Evolutionary conservation across 805 yeast species (phyloP).

Genomic region (Candida maris): DNA sequence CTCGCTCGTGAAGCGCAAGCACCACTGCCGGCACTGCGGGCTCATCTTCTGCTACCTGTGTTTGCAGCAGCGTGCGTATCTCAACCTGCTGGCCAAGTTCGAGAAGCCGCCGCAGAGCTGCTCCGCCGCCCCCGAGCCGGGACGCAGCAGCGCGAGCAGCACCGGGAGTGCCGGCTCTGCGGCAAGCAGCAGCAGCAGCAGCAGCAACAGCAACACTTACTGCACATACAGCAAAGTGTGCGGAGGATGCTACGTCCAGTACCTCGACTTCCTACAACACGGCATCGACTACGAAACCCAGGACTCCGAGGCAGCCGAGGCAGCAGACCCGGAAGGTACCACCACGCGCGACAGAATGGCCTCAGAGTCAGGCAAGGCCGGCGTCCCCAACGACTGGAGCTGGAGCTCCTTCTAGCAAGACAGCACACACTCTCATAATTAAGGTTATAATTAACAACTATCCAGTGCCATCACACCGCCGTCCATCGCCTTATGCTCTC

Average conservation of each 20-base stretch:
- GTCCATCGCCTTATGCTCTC: too few relatives aligned
- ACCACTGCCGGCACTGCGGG: slow-evolving; percentile 54
- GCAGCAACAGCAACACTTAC: slow-evolving; percentile 9
- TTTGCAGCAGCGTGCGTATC: slow-evolving; percentile 26
- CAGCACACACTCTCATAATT: not conserved
- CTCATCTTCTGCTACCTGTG: slow-evolving; percentile 40
- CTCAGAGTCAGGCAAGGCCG: slow-evolving; percentile 31
- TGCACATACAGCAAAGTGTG: slow-evolving; percentile 30
- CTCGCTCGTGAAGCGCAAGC: slow-evolving; percentile 34
- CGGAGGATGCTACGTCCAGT: slow-evolving; percentile 21
- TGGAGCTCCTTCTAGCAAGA: slow-evolving; percentile 46
- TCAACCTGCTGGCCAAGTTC: slow-evolving; percentile 34
- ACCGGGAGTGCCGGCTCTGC: slow-evolving; percentile 1
- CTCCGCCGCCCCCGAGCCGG: slow-evolving; percentile 2
- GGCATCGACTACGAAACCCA: slow-evolving; percentile 25
- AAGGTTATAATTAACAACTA: too few relatives aligned
- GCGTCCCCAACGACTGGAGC: slow-evolving; percentile 44
- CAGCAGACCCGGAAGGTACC: slow-evolving; percentile 2
- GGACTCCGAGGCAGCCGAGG: slow-evolving; percentile 3
- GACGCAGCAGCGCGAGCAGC: slow-evolving; percentile 2
- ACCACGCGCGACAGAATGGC: slow-evolving; percentile 24
- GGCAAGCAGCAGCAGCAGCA: not conserved
- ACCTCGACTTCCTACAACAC: slow-evolving; percentile 25
- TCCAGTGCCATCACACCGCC: too few relatives aligned
- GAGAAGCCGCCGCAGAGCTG: slow-evolving; percentile 31